phyloP scores from a whole-genome alignment of 345 rosid species.

The Populus simonii region DNA sequence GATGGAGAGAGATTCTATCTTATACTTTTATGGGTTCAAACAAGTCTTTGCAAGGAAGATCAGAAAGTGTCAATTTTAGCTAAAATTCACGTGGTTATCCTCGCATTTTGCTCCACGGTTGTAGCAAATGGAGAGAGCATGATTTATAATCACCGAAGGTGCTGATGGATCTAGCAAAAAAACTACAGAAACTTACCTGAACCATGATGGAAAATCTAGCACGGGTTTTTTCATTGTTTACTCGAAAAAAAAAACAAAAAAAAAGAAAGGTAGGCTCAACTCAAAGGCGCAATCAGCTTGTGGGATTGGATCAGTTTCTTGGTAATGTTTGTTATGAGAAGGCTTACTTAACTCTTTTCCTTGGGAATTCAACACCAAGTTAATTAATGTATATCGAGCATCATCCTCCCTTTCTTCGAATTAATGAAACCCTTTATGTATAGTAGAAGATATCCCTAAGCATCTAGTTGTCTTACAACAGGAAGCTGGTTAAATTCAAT shows the following conservation, averaged over 20 bases:
- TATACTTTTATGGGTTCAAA: neutral
- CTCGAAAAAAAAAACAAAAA: neutral
- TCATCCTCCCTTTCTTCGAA: neutral
- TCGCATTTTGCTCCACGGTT: too few species aligned
- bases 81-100: too few species aligned
- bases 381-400: neutral
- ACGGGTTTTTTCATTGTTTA: neutral
- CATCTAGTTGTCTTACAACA: neutral
- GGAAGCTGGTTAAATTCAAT: neutral
- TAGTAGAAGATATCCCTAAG: neutral
- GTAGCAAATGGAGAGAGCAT: neutral
- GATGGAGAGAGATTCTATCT: neutral
- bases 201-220: neutral
- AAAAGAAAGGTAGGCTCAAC: neutral
- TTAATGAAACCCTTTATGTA: neutral
- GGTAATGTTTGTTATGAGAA: too few species aligned
- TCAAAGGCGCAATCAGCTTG: neutral
- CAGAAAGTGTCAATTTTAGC: neutral
- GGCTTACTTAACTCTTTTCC: too few species aligned
- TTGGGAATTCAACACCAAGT: neutral
- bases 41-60: neutral
- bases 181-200: neutral
- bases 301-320: neutral
- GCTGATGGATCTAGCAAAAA: neutral
- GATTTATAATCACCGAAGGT: neutral